phyloP scores from a whole-genome alignment of 768 basidiomycete species.

The Lactarius hengduanensis region DNA sequence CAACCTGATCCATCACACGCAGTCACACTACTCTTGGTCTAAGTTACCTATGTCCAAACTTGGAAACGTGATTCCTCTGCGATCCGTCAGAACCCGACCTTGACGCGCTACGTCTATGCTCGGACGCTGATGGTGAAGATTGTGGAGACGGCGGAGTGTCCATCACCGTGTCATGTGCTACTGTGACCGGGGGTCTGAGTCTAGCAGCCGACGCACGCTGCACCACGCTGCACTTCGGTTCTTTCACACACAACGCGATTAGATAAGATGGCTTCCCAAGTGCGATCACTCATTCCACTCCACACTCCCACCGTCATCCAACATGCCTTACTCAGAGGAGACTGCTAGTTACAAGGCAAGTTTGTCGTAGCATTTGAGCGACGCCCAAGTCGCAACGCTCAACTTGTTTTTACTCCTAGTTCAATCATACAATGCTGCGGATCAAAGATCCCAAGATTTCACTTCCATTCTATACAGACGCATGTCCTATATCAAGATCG shows the following conservation, averaged over 20 bases:
- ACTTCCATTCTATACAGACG: conserved; percentile 76
- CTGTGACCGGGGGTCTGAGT: not conserved
- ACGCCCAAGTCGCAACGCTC: not conserved
- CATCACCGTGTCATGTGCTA: not conserved
- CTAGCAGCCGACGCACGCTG: not conserved
- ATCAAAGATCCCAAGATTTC: conserved; percentile 85
- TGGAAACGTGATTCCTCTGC: not conserved
- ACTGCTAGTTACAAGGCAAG: conserved; percentile 26
- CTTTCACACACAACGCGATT: not conserved
- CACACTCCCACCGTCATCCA: not conserved
- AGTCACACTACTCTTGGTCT: not conserved
- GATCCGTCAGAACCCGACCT: not conserved
- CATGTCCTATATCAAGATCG: conserved; percentile 33
- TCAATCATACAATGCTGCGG: conserved; percentile 88
- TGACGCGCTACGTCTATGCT: not conserved
- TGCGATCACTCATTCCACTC: not conserved
- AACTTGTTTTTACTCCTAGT: conserved; percentile 39
- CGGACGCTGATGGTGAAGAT: not conserved
- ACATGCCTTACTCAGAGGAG: conserved; percentile 28
- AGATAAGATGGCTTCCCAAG: not conserved
- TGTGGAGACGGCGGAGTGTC: not conserved
- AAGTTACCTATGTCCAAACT: not conserved
- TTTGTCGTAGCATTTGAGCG: not conserved
- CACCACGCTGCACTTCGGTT: no score
- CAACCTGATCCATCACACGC: not conserved